Conservation (phyloP, 768 basidiomycete species). For the Termitomyces sp. region DNA sequence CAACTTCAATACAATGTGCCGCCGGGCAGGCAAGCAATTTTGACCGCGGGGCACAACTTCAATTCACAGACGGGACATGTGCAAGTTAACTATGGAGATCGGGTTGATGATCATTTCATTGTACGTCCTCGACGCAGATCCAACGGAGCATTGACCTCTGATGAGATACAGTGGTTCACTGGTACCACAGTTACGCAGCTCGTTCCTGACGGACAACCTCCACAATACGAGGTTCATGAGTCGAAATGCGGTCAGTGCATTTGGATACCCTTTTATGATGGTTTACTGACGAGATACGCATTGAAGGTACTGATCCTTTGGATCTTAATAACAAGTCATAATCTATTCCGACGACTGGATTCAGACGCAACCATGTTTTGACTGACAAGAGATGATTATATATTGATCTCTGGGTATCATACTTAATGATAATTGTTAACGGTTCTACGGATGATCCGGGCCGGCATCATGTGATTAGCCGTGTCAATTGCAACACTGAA, state of each 20-base stretch:
- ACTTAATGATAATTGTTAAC: too few species aligned
- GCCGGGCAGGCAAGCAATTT: slow-evolving; percentile 10
- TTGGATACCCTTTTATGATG: neutral
- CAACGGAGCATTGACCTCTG: neutral
- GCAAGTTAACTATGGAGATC: slow-evolving; percentile 9
- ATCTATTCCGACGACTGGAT: neutral
- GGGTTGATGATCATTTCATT: slow-evolving; percentile 7
- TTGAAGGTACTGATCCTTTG: neutral
- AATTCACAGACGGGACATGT: slow-evolving; percentile 11
- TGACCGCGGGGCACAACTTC: slow-evolving; percentile 5
- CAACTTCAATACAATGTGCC: slow-evolving; percentile 3
- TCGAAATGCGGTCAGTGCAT: slow-evolving; percentile 5
- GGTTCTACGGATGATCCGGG: too few species aligned
- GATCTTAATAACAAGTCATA: slow-evolving; percentile 1
- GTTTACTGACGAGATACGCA: neutral
- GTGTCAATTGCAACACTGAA: neutral
- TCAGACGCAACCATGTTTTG: neutral
- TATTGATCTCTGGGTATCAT: neutral
- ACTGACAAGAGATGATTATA: neutral
- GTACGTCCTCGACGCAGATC: neutral
- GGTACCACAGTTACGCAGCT: slow-evolving; percentile 4
- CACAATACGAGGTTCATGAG: slow-evolving; percentile 7
- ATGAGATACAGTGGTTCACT: slow-evolving; percentile 7
- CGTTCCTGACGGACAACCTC: slow-evolving; percentile 1
- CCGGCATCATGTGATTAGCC: neutral